Evolutionary conservation across 2,329 filamentous ascomycete genomes (phyloP).

Genomic region (Myriosclerotinia duriaeana): DNA sequence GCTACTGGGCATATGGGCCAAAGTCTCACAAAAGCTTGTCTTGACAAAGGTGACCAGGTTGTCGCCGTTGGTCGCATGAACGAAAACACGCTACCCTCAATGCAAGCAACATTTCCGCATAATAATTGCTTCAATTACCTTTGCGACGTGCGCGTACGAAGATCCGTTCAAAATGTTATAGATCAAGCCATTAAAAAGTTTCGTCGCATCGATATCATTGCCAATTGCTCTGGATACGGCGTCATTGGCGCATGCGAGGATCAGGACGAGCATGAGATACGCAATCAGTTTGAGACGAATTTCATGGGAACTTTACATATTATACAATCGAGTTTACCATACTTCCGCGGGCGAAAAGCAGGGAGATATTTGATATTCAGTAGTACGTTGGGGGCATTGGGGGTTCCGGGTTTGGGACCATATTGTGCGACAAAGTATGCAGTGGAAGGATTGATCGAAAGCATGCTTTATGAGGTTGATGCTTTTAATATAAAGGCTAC

Average conservation of each 20-base stretch:
- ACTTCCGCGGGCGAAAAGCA: conserved; percentile 72
- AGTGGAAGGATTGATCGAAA: conserved; percentile 91
- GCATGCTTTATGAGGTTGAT: conserved; percentile 94
- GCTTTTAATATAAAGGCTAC: conserved; percentile 90
- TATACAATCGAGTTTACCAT: conserved; percentile 81
- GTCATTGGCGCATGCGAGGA: conserved; percentile 96
- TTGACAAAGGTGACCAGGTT: conserved; percentile 79
- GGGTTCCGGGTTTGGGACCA: conserved; percentile 86
- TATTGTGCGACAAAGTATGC: conserved; percentile 98
- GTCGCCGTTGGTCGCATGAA: conserved; percentile 81
- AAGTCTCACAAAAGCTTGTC: conserved; percentile 78
- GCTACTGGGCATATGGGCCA: conserved; percentile 97
- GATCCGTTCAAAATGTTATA: conserved; percentile 73
- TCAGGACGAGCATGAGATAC: conserved; percentile 91
- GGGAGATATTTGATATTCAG: conserved; percentile 95
- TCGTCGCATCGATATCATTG: conserved; percentile 82
- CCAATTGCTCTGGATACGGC: conserved; percentile 92
- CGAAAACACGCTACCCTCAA: conserved; percentile 71
- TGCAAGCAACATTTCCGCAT: conserved; percentile 64
- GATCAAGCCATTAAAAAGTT: conserved; percentile 70
- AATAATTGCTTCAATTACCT: conserved; percentile 74
- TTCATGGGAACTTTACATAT: conserved; percentile 96
- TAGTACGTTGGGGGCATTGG: conserved; percentile 86
- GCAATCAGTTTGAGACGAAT: conserved; percentile 96
- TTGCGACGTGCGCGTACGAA: conserved; percentile 82